Percentiles rank a stretch among this genome's conserved stretches.
Conservation (phyloP, 148 eudicot genomes). For the Pharnaceum exiguum region DNA sequence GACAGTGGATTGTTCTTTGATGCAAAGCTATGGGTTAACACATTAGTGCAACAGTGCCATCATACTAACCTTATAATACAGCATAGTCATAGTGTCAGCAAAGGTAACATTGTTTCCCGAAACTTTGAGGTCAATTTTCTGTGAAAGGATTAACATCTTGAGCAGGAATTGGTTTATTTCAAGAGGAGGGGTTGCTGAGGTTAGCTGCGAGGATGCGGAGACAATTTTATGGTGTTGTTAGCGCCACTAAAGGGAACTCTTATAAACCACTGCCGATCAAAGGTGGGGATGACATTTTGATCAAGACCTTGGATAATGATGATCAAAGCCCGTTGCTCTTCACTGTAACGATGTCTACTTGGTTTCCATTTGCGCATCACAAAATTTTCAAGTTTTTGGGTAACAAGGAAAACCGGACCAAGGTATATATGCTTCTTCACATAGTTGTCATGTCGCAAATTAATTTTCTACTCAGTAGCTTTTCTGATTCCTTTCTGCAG, state of each 20-base stretch:
- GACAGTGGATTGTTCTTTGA: slow-evolving; percentile 30
- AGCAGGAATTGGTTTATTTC: slow-evolving; percentile 10
- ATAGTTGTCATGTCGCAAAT: too few species aligned
- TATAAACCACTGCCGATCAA: slow-evolving; percentile 28
- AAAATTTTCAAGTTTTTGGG: slow-evolving; percentile 32
- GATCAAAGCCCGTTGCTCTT: slow-evolving; percentile 25
- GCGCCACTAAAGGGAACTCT: slow-evolving; percentile 22
- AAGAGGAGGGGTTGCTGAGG: slow-evolving; percentile 27
- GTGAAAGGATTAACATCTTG: too few species aligned
- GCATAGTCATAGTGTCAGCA: slow-evolving; percentile 2
- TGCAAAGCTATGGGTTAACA: slow-evolving; percentile 48
- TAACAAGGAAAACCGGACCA: slow-evolving; percentile 19
- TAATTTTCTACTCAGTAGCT: too few species aligned
- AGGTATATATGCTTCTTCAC: slow-evolving; percentile 25
- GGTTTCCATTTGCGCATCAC: slow-evolving; percentile 28
- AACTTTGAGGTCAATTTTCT: neutral
- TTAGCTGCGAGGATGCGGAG: slow-evolving; percentile 43
- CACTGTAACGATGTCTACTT: slow-evolving; percentile 31
- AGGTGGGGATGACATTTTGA: slow-evolving; percentile 31
- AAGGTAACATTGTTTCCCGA: slow-evolving; percentile 1
- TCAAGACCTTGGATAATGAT: slow-evolving; percentile 28
- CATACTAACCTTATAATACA: slow-evolving; percentile 12
- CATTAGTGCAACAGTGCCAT: slow-evolving; percentile 33
- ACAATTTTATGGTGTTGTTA: slow-evolving; percentile 28
- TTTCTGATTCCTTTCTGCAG: too few species aligned